Conservation (phyloP, 2,329 filamentous ascomycete genomes). For the Colletotrichum sublineola region DNA sequence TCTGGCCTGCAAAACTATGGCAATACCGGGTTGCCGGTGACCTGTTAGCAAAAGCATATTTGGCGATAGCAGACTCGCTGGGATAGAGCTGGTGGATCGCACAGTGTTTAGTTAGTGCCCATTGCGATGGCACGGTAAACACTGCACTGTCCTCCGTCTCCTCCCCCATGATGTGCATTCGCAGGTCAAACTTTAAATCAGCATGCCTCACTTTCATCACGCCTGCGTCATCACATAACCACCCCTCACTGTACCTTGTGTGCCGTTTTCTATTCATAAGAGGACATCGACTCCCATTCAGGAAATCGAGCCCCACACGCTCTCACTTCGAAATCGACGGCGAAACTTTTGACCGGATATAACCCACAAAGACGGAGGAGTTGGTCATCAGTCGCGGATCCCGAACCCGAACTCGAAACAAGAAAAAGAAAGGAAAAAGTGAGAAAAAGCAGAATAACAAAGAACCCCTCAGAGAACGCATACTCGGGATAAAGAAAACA, state of each 20-base stretch:
- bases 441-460: background rate
- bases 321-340: constrained; percentile 4
- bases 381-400: background rate
- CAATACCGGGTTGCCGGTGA: background rate
- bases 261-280: background rate
- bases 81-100: background rate
- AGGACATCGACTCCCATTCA: background rate
- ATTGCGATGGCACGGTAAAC: background rate
- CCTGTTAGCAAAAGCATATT: background rate
- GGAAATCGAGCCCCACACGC: background rate
- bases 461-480: background rate
- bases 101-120: background rate
- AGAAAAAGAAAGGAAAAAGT: background rate
- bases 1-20: background rate
- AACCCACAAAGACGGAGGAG: background rate
- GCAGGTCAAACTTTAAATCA: constrained; percentile 32
- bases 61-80: background rate
- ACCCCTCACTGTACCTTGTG: background rate
- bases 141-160: constrained; percentile 10
- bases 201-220: constrained; percentile 30
- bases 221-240: constrained; percentile 35
- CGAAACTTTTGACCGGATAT: background rate
- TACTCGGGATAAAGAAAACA: background rate
- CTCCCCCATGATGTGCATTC: constrained; percentile 17
- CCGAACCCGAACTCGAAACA: background rate